These are phyloP conservation scores for Candida tropicalis DNA, from an alignment of 1,139 yeast genomes.

Conservation along the genomic window DNA sequence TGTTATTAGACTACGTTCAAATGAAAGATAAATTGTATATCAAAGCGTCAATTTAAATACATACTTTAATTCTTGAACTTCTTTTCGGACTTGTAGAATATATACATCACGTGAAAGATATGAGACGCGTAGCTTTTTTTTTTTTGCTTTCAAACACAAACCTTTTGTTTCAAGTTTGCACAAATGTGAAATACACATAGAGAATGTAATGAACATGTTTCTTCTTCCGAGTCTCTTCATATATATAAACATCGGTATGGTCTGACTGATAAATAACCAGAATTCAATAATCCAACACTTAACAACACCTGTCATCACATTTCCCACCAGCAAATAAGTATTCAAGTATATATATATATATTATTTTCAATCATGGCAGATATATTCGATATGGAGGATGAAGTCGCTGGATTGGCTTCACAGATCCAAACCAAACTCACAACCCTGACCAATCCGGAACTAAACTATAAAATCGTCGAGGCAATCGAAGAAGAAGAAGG, in stretches of 20 bases:
- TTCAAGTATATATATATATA: no score
- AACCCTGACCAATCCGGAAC: background rate
- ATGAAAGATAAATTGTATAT: slow-evolving; percentile 30
- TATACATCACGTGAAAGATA: background rate
- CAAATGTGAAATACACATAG: no score
- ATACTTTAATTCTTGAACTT: no score
- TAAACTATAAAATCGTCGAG: slow-evolving; percentile 15
- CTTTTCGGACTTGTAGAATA: background rate
- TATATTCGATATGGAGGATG: slow-evolving; percentile 19
- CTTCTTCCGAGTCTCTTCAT: no score
- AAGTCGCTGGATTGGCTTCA: slow-evolving; percentile 6
- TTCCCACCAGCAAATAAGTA: no score
- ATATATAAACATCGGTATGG: no score
- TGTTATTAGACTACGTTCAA: slow-evolving; percentile 31
- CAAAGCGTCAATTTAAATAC: slow-evolving; percentile 19
- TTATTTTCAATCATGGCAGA: slow-evolving; percentile 19
- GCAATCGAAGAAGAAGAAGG: slow-evolving; percentile 10
- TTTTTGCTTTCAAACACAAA: background rate
- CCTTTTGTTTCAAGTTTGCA: background rate
- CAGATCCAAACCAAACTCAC: slow-evolving; percentile 4
- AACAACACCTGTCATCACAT: no score
- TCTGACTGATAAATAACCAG: no score
- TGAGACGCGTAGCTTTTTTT: background rate
- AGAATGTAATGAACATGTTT: no score
- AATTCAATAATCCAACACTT: no score